Evolutionary conservation across 2,329 filamentous ascomycete genomes (phyloP).

Genomic region (Ophiostoma sp.): DNA sequence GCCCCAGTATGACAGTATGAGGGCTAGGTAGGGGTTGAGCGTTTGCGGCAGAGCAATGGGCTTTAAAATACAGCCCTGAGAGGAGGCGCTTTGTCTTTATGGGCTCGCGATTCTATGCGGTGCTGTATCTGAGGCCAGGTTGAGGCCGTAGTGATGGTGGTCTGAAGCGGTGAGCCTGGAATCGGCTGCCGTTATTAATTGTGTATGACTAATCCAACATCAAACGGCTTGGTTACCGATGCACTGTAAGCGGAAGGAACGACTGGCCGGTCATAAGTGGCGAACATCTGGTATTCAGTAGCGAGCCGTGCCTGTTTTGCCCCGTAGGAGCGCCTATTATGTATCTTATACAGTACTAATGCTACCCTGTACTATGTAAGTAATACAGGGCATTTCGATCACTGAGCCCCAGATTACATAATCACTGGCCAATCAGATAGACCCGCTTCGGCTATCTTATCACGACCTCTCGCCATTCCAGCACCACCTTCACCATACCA

Average conservation of each 20-base stretch:
- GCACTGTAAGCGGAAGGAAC: conserved; percentile 1
- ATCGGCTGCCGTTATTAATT: background rate
- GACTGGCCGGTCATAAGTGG: background rate
- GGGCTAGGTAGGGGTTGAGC: background rate
- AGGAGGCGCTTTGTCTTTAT: background rate
- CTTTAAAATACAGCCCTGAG: background rate
- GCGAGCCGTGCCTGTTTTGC: background rate
- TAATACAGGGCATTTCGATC: background rate
- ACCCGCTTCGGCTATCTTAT: background rate
- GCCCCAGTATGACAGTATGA: background rate
- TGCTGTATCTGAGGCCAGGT: background rate
- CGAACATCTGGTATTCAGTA: background rate
- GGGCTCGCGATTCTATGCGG: background rate
- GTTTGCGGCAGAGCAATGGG: background rate
- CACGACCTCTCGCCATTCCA: conserved; percentile 14
- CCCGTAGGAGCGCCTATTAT: background rate
- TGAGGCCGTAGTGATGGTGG: background rate
- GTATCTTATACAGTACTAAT: background rate
- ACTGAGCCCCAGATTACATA: conserved; percentile 2
- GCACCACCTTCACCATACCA: background rate
- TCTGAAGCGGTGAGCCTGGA: background rate
- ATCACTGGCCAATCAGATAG: conserved; percentile 1
- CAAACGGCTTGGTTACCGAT: background rate
- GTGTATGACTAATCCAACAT: background rate
- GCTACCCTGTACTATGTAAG: background rate